Base-by-base conservation (phyloP, 768 basidiomycete genomes). In the Chalciporus chontae region DNA sequence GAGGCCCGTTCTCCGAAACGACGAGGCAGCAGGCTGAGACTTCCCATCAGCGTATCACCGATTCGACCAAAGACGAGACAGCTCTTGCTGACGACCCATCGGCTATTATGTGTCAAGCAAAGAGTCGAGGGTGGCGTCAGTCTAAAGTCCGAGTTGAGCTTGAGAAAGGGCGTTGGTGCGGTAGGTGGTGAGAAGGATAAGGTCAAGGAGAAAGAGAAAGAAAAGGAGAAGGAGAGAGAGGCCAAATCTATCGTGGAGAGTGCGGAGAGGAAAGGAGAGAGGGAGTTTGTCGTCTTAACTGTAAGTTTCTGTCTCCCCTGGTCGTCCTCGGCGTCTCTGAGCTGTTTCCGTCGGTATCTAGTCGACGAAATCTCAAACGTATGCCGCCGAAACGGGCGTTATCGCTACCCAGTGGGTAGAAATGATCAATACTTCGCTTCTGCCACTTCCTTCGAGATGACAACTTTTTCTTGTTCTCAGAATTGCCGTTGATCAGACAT, bases 271-370 rank as follows among this genome's bases (percentile, higher is more conserved):
- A 81, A 80, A 57, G 70, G 79, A 41, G 80, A 79, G 47, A 69
- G 77, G 32, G 80, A 81, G 60, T 83, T 85, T 60, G 75, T 79
- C 14, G 73, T 85, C 31, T 65, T 83, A 56, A 81, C 83, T 37
- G 84, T 85, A 52, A 60, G 80, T 69, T 18, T 27, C 50, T 24
- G 56, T 5, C 41, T 24, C 32, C 27, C 29, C 10, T 13, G 29
- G 29, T 4, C 38, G 27, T 40, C 27, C 26, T 31, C 29, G 29
- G 5, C 43, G 34, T 24, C 9, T 14, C 15, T 15, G 27, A 18
- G 43, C 32, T 7, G 15, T 36, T 45, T n/a, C 6, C 24, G 9
- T 10, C 41, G n/a, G 51, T 48, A 21, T 52, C 15, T 51, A 83
- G 81, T 67, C 74, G 18, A 69, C 75, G 7, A 81, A 76, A 58